Base-by-base conservation (phyloP, 2,329 filamentous ascomycete genomes). In the Penicillium sp. region DNA sequence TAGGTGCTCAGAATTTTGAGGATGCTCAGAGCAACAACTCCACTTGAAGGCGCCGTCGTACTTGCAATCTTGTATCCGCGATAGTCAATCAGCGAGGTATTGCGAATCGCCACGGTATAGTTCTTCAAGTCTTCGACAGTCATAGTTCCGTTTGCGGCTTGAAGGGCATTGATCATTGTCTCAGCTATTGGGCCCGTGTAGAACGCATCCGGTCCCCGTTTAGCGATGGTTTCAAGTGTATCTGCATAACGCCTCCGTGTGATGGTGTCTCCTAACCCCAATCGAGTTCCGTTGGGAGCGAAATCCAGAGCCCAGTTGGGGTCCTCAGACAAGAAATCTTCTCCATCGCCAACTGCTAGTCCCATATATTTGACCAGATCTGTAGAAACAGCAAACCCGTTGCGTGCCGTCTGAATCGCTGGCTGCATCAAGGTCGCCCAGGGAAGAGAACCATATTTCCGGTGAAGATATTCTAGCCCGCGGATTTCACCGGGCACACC, bases 1-100 rank as follows among this genome's bases (percentile, higher is more conserved):
- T 92, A 96, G 19, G 91, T 89, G 75, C 94, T 89, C 76, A 97
- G 84, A 35, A 89, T 92, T 72, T 96, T 97, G 71, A 98, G 81
- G 2, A 89, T 87, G 58, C 86, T 87, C 68, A 96, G 81, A 4
- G 87, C 87, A 1, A 97, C 87, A 48, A 85, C 85, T 10, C 94
- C 94, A 67, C 90, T 90, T 16, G 90, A 89, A 0, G 94, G 94
- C 0, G 92, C 88, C 45, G 87, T 87, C 83, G 73, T 74, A 38
- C 75, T 78, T 62, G 87, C 87, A 33, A 98, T 81, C 55, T 85
- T 88, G 75, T 87, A 90, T 35, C 88, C 90, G 16, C 89, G 84
- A 75, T 90, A 93, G 5, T 84, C 81, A 65, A 89, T 86, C 65
- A 83, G 83, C 1, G 89, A 81, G 2, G 89, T 82, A 16, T 87